phyloP scores from a whole-genome alignment of 2,329 filamentous ascomycete species.

The Camptophora hylomeconis region DNA sequence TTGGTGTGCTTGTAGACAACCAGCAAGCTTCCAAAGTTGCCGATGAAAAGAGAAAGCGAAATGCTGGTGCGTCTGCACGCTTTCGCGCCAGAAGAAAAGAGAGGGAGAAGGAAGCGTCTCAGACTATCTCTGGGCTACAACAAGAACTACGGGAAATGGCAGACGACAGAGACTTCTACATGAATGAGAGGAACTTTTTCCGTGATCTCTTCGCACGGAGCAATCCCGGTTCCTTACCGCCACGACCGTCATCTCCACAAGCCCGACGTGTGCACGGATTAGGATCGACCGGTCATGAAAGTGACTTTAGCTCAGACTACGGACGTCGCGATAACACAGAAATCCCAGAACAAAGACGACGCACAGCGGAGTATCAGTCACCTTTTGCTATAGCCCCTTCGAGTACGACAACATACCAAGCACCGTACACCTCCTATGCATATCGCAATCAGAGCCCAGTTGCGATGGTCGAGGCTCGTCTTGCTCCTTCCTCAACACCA shows the following conservation, averaged over 20 bases:
- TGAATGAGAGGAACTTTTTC: slow-evolving; percentile 58
- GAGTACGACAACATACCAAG: slow-evolving; percentile 1
- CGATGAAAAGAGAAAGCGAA: slow-evolving; percentile 73
- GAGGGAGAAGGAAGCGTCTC: slow-evolving; percentile 59
- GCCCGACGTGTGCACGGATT: slow-evolving; percentile 5
- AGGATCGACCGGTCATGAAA: slow-evolving; percentile 4
- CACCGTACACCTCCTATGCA: slow-evolving; percentile 1
- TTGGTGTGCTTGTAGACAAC: too few relatives aligned
- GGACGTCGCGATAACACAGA: slow-evolving; percentile 11
- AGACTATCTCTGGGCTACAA: slow-evolving; percentile 57
- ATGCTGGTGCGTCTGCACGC: slow-evolving; percentile 72
- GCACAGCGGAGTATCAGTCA: slow-evolving; percentile 15
- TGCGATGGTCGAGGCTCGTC: too few relatives aligned
- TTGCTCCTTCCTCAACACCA: too few relatives aligned
- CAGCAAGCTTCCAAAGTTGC: slow-evolving; percentile 71
- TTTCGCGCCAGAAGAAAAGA: slow-evolving; percentile 74
- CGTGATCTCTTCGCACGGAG: slow-evolving; percentile 48
- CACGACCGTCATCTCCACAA: slow-evolving; percentile 16
- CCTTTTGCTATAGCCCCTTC: slow-evolving; percentile 6
- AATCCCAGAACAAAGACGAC: slow-evolving; percentile 11
- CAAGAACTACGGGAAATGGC: slow-evolving; percentile 54
- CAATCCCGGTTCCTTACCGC: slow-evolving; percentile 13
- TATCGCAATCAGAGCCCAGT: too few relatives aligned
- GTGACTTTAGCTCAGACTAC: slow-evolving; percentile 8
- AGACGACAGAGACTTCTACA: slow-evolving; percentile 60